Evolutionary conservation across 2,329 filamentous ascomycete genomes (phyloP).

Genomic region (Talaromyces sp.): DNA sequence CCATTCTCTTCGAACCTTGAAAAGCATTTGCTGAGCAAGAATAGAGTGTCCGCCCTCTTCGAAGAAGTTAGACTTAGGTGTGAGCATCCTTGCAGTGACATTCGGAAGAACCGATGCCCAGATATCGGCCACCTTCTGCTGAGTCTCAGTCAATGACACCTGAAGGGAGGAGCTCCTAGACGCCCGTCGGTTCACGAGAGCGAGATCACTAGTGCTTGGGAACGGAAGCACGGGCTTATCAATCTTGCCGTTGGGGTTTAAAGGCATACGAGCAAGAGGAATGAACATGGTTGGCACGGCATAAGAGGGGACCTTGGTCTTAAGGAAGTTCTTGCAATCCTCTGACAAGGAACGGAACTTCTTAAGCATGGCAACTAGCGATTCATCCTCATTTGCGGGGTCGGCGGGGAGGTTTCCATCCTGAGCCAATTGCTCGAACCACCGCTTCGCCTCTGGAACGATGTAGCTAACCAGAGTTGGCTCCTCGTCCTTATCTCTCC

Average conservation of each 20-base stretch:
- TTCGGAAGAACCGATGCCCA: constrained; percentile 73
- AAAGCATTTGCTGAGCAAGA: constrained; percentile 77
- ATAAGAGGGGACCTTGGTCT: constrained; percentile 71
- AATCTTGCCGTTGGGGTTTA: constrained; percentile 87
- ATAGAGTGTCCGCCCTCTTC: constrained; percentile 80
- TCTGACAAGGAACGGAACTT: constrained; percentile 64
- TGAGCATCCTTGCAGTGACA: constrained; percentile 68
- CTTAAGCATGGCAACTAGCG: constrained; percentile 57
- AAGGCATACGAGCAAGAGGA: constrained; percentile 69
- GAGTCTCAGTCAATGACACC: constrained; percentile 57
- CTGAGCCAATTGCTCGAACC: constrained; percentile 66
- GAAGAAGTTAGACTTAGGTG: constrained; percentile 69
- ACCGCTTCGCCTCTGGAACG: constrained; percentile 77
- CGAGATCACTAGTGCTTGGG: constrained; percentile 71
- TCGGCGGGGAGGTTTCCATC: constrained; percentile 57
- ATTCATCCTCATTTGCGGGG: constrained; percentile 48
- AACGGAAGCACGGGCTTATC: constrained; percentile 80
- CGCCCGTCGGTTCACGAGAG: constrained; percentile 50
- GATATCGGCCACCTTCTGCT: constrained; percentile 68
- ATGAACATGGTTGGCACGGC: constrained; percentile 77
- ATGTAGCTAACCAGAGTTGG: constrained; percentile 86
- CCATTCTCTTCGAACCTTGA: constrained; percentile 67
- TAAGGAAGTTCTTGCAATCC: constrained; percentile 68
- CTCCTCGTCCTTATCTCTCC: constrained; percentile 83
- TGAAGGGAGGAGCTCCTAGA: constrained; percentile 53